These are phyloP conservation scores for Aspergillus eucalypticola DNA, from an alignment of 2,329 filamentous ascomycete species.

Conservation along the genomic window DNA sequence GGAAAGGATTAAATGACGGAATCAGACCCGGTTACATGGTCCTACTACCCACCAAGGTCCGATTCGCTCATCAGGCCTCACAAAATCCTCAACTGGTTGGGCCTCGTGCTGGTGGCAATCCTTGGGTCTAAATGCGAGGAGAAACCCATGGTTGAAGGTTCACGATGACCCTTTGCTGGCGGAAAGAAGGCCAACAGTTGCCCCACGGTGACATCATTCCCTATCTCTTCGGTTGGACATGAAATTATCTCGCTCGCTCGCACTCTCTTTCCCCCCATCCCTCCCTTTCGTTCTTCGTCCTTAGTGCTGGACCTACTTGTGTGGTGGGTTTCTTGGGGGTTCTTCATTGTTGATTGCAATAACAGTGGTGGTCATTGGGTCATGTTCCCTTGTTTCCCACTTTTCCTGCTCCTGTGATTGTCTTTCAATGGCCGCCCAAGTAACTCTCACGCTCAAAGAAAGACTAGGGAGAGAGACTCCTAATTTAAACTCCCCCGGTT, in stretches of 20 bases:
- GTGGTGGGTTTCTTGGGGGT: neutral
- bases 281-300: neutral
- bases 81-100: neutral
- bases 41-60: neutral
- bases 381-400: too few species aligned
- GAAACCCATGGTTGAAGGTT: slow-evolving; percentile 8
- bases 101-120: slow-evolving; percentile 2
- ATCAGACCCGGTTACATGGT: neutral
- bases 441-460: too few species aligned
- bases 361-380: too few species aligned
- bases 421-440: too few species aligned
- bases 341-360: too few species aligned
- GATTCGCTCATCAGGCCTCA: neutral
- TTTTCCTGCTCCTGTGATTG: too few species aligned
- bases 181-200: neutral
- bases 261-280: neutral
- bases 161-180: neutral
- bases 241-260: neutral
- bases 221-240: neutral
- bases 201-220: slow-evolving; percentile 10
- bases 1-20: neutral
- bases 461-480: too few species aligned
- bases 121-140: slow-evolving; percentile 1
- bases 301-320: neutral
- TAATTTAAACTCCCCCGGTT: too few species aligned